A percentile compares a stretch with the other conserved stretches of the same genome.
These are phyloP conservation scores for Thalassiosira mediterranea DNA, from an alignment of 352 stramenopile species.

Conservation along the genomic window DNA sequence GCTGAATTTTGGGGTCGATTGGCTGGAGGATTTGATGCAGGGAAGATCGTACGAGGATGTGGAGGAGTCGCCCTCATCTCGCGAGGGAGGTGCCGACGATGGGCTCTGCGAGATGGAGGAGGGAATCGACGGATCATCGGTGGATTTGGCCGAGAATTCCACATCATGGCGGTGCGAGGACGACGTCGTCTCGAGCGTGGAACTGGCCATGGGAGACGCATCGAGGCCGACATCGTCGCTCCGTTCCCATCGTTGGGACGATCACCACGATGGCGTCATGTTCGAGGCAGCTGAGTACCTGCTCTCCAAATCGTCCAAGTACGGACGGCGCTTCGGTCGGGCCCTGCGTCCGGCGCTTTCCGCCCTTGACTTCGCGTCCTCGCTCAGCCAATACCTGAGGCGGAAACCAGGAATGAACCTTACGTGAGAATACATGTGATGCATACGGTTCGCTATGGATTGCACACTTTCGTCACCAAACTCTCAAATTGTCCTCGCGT, in stretches of 20 bases:
- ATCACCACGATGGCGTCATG: conserved; percentile 45
- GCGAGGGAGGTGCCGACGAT: too few relatives aligned
- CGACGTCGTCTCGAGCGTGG: conserved; percentile 34
- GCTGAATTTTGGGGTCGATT: conserved; percentile 41
- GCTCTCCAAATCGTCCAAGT: conserved; percentile 23
- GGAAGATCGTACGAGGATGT: conserved; percentile 38
- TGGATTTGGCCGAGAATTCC: background rate
- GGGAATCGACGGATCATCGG: background rate
- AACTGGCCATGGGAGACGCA: conserved; percentile 45
- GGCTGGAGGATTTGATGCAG: background rate
- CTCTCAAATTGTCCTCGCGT: conserved; percentile 32
- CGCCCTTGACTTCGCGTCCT: conserved; percentile 46
- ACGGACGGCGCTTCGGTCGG: conserved; percentile 8
- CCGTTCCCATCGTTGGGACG: conserved; percentile 21
- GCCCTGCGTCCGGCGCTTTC: conserved; percentile 32
- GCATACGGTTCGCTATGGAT: background rate
- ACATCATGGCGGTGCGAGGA: background rate
- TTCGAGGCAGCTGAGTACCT: conserved; percentile 37
- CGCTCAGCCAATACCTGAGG: conserved; percentile 49
- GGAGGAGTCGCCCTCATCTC: conserved; percentile 31
- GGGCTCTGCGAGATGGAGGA: background rate
- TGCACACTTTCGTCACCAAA: conserved; percentile 11
- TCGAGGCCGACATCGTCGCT: background rate
- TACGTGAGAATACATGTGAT: conserved; percentile 23
- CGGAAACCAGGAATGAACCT: conserved; percentile 67